Percentiles rank a stretch among this genome's conserved stretches.
Evolutionary conservation across 2,329 filamentous ascomycete genomes (phyloP).

Genomic region (Coniella lustricola): DNA sequence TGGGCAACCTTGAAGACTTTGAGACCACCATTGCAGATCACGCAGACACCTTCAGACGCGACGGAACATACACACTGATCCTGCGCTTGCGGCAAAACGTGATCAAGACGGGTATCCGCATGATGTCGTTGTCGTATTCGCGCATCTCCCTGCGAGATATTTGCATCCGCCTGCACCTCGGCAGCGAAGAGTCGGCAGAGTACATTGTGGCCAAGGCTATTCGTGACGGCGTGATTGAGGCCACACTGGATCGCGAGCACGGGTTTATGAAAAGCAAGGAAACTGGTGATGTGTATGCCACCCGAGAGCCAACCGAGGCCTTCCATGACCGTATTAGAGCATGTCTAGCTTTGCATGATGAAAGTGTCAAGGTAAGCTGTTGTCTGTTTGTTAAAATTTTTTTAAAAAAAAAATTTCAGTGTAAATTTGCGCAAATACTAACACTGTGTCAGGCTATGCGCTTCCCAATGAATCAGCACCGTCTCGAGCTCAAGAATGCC

Average conservation of each 20-base stretch:
- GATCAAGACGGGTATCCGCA: slow-evolving; percentile 97
- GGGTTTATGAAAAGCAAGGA: slow-evolving; percentile 99
- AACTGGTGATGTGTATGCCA: slow-evolving; percentile 91
- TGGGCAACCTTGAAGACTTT: slow-evolving; percentile 94
- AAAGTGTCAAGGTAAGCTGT: slow-evolving; percentile 92
- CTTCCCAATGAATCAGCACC: slow-evolving; percentile 98
- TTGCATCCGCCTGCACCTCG: slow-evolving; percentile 86
- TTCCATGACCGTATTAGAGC: slow-evolving; percentile 96
- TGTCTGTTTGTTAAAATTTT: background rate
- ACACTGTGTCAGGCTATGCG: slow-evolving; percentile 98
- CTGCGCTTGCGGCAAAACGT: slow-evolving; percentile 94
- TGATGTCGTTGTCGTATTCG: slow-evolving; percentile 98
- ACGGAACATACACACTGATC: slow-evolving; percentile 93
- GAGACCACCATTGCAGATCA: slow-evolving; percentile 77
- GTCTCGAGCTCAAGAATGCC: slow-evolving; percentile 93
- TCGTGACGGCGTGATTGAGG: slow-evolving; percentile 93
- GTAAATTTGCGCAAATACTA: background rate
- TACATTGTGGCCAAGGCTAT: slow-evolving; percentile 99
- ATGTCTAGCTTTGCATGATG: slow-evolving; percentile 86
- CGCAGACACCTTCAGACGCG: slow-evolving; percentile 78
- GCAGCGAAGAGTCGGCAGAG: slow-evolving; percentile 94
- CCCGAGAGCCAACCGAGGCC: slow-evolving; percentile 87
- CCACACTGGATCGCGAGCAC: slow-evolving; percentile 84
- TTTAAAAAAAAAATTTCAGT: too few species aligned
- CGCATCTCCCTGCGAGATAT: slow-evolving; percentile 96